Evolutionary conservation across 306 rosid species (phyloP), one percentile per base, ranked within the genome.

Genomic region (Prunus dulcis): DNA sequence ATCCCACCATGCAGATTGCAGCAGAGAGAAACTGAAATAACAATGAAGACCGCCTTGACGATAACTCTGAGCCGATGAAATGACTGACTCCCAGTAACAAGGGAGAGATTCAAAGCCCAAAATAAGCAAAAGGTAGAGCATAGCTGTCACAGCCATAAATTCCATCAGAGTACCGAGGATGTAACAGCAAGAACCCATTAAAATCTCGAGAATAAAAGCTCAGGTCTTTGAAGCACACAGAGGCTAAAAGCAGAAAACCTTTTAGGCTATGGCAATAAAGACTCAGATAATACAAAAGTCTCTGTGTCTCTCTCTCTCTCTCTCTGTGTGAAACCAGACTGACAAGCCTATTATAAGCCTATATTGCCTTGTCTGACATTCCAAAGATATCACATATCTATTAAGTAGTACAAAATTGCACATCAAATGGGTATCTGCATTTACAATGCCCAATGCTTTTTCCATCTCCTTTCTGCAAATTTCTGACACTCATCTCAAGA

Each of bases 131-230:
- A 30, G 73, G 87, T 75, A 79, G 88, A 84, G 69, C 73, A 86
- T 79, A 89, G 96, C 89, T 85, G 95, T 85, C 68, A 30, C n/a
- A 75, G 93, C 92, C 89, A 90, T 90, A 97, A 92, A 94, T 88
- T 89, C 82, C 82, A 81, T 77, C 88, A 86, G 88, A 85, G 75
- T 86, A 86, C 88, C 93, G 82, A 91, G 90, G 85, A 82, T 71
- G 85, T 72, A 81, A 82, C 82, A 84, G 89, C 50, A 78, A 70
- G 74, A 83, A 86, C 87, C 87, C 91, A 81, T 84, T 88, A 83
- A 38, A 38, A 6, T 38, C 2, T 38, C 43, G 9, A 38, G 43
- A 38, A 38, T 78, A 38, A 64, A 63, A 79, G 43, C 74, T 74
- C 84, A 84, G 82, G 58, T 85, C 82, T 83, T 80, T 79, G 61